Evolutionary conservation across 768 basidiomycete genomes (phyloP).

Genomic region (Pulveroboletus sp.): DNA sequence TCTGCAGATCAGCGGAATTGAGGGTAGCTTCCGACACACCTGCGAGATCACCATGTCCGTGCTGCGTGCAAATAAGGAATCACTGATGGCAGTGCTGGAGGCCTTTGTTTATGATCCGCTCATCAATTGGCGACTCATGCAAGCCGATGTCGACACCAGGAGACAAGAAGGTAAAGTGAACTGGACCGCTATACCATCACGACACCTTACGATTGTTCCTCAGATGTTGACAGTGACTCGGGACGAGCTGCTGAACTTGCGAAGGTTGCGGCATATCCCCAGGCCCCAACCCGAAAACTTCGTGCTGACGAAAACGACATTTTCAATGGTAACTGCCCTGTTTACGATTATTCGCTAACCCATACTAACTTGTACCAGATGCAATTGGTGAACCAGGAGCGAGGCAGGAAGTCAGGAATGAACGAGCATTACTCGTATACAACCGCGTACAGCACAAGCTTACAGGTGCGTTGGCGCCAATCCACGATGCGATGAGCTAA

Average conservation of each 20-base stretch:
- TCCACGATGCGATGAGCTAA: neutral
- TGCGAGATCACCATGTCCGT: conserved; percentile 99
- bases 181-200: neutral
- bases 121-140: conserved; percentile 94
- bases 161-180: conserved; percentile 58
- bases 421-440: conserved; percentile 85
- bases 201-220: neutral
- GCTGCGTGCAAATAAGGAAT: conserved; percentile 94
- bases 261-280: conserved; percentile 67
- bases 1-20: conserved; percentile 90
- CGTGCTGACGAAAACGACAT: conserved; percentile 94
- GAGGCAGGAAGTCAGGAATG: conserved; percentile 84
- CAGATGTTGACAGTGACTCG: conserved; percentile 45
- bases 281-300: conserved; percentile 74
- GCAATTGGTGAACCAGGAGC: conserved; percentile 51
- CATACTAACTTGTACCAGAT: conserved; percentile 25
- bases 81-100: conserved; percentile 97
- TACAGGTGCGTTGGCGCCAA: conserved; percentile 53
- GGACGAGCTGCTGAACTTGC: conserved; percentile 59
- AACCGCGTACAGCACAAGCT: conserved; percentile 94
- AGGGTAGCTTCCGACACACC: conserved; percentile 92
- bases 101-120: conserved; percentile 98
- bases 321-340: conserved; percentile 63
- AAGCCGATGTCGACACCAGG: conserved; percentile 71
- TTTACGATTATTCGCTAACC: neutral